Base-by-base conservation (phyloP, 192 early-diverging fungal genomes). In the Entophlyctis luteolus region DNA sequence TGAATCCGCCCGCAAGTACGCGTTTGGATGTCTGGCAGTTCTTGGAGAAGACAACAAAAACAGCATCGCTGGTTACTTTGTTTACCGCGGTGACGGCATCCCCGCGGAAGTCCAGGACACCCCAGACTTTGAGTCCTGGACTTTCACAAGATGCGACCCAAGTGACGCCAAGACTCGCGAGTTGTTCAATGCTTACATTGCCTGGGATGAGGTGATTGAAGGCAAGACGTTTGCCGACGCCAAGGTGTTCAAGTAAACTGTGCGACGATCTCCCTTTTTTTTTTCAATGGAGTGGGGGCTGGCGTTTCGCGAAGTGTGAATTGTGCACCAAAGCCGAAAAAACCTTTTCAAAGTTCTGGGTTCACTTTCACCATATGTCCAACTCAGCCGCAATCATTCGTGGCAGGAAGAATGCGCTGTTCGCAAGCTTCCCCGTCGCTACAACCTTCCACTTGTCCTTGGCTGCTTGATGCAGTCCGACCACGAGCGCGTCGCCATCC, bases 31-130 rank as follows among this genome's bases (percentile, higher is more conserved):
- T 67, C 78, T 97, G 71, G 68, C 93, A 23, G 88, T 91, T 42
- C 76, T 90, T 68, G 94, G 94, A 66, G 79, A 85, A 73, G 85
- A 93, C 75, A 83, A 89, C 80, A 82, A 89, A 72, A 95, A 91
- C 88, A 77, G 81, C 77, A 95, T 97, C 83, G 79, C 86, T 67
- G 94, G 94, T 76, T 92, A 92, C 91, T 97, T 94, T 81, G 87
- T 97, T 25, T 84, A 94, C 79, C 90, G 93, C 75, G 94, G 94
- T 39, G 75, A 85, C 71, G 89, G 86, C 65, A 76, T 94, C 65
- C 91, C 92, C 22, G 81, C 79, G 59, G 90, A 90, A 74, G 78
- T 91, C 67, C 72, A 69, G 46, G 93, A 95, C 70, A 84, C 91
- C 33, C 82, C 92, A 65, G 93, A 95, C 84, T 95, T 78, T 83